Evolutionary conservation across 441 rosid species (phyloP).

Genomic region (Eruca vesicaria): DNA sequence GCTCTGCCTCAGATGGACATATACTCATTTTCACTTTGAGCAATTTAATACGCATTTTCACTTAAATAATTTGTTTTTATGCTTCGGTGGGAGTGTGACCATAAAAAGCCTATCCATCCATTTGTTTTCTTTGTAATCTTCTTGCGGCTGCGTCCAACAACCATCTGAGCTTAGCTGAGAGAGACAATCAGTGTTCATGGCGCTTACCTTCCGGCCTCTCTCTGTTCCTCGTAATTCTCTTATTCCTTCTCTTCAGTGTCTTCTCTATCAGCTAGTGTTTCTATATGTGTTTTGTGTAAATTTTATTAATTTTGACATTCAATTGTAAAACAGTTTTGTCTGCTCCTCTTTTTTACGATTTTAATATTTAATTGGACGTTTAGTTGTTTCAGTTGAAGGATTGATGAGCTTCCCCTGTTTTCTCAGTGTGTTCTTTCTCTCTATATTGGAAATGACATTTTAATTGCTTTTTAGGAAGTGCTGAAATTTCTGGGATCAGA

Average conservation of each 20-base stretch:
- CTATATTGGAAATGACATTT: background rate
- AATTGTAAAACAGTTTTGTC: too few species aligned
- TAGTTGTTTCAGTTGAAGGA: background rate
- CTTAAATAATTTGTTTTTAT: background rate
- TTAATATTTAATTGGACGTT: background rate
- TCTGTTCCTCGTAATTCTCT: slow-evolving; percentile 24
- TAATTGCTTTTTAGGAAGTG: slow-evolving; percentile 14
- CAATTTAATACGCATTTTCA: too few species aligned
- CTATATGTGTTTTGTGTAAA: background rate
- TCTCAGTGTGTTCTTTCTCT: background rate
- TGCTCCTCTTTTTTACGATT: too few species aligned
- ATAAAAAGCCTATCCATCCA: slow-evolving; percentile 19
- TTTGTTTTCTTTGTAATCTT: background rate
- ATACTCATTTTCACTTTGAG: too few species aligned
- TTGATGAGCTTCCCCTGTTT: background rate
- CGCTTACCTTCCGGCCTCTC: background rate
- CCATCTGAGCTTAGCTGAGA: background rate
- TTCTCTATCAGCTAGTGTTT: background rate
- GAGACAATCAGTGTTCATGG: slow-evolving; percentile 12
- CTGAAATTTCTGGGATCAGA: slow-evolving; percentile 15
- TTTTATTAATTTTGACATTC: background rate
- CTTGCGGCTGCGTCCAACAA: background rate
- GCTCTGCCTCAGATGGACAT: background rate
- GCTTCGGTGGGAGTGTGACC: slow-evolving; percentile 11
- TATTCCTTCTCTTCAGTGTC: background rate